These are phyloP conservation scores for Ophiostoma australiae DNA, from an alignment of 2,329 filamentous ascomycete species.

Conservation along the genomic window DNA sequence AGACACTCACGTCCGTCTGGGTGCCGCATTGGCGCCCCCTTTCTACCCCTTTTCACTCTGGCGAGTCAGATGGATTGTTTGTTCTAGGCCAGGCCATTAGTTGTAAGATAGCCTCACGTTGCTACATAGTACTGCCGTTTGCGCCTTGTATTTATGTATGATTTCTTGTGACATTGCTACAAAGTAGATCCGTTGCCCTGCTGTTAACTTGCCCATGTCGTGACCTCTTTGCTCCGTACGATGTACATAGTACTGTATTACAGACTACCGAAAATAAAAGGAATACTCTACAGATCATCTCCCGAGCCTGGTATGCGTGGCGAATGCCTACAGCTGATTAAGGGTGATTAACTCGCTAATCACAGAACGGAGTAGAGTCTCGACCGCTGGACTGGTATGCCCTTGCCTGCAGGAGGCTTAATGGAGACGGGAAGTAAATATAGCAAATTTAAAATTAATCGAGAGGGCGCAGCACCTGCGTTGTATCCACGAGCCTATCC, in stretches of 20 bases:
- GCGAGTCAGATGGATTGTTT: background rate
- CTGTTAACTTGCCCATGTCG: background rate
- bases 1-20: background rate
- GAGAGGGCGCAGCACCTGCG: constrained; percentile 14
- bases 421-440: background rate
- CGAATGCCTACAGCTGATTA: background rate
- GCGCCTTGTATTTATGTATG: background rate
- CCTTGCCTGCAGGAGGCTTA: background rate
- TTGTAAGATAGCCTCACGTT: background rate
- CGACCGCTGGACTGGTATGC: background rate
- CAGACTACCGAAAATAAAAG: too few species aligned
- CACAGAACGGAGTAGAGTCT: background rate
- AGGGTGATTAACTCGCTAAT: background rate
- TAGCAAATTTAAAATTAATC: constrained; percentile 15
- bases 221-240: background rate
- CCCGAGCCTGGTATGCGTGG: background rate
- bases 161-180: background rate
- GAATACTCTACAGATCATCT: background rate
- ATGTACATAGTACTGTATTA: background rate
- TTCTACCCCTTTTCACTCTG: constrained; percentile 6
- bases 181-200: background rate
- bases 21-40: background rate
- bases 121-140: background rate
- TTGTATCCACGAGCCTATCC: background rate
- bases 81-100: background rate